These are phyloP conservation scores for Penicillium salamii DNA, from an alignment of 495 filamentous ascomycete species.

Conservation along the genomic window DNA sequence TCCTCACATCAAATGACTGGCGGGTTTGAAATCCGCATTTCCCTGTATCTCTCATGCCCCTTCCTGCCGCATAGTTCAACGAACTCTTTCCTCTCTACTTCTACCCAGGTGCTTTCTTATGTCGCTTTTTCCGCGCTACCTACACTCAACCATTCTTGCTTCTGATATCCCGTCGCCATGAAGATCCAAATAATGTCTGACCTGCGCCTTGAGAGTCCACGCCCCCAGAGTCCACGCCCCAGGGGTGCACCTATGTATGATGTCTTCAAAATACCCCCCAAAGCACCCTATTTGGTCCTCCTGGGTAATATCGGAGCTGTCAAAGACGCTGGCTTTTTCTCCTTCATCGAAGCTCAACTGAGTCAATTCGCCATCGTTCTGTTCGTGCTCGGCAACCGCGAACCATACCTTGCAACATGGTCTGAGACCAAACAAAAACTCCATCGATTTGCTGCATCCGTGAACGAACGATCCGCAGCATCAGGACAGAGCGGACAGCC, in stretches of 20 bases:
- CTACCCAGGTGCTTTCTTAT: too few species aligned
- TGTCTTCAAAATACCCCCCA: slow-evolving; percentile 39
- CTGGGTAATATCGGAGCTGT: slow-evolving; percentile 56
- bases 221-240: slow-evolving; percentile 33
- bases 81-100: too few species aligned
- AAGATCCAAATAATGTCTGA: slow-evolving; percentile 53
- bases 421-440: slow-evolving; percentile 20
- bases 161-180: too few species aligned
- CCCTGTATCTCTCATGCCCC: too few species aligned
- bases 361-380: slow-evolving; percentile 45
- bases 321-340: slow-evolving; percentile 36
- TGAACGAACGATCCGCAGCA: slow-evolving; percentile 4
- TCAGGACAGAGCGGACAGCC: background rate
- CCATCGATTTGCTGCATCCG: slow-evolving; percentile 16
- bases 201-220: slow-evolving; percentile 51
- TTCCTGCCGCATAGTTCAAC: too few species aligned
- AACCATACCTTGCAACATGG: slow-evolving; percentile 50
- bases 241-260: too few species aligned
- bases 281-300: slow-evolving; percentile 51
- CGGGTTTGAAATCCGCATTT: too few species aligned
- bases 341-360: slow-evolving; percentile 46
- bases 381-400: slow-evolving; percentile 56
- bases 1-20: too few species aligned
- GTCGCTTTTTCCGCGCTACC: too few species aligned
- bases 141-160: too few species aligned